Evolutionary conservation across 139 green algal species (phyloP).

Genomic region (Coelastrella sp.): DNA sequence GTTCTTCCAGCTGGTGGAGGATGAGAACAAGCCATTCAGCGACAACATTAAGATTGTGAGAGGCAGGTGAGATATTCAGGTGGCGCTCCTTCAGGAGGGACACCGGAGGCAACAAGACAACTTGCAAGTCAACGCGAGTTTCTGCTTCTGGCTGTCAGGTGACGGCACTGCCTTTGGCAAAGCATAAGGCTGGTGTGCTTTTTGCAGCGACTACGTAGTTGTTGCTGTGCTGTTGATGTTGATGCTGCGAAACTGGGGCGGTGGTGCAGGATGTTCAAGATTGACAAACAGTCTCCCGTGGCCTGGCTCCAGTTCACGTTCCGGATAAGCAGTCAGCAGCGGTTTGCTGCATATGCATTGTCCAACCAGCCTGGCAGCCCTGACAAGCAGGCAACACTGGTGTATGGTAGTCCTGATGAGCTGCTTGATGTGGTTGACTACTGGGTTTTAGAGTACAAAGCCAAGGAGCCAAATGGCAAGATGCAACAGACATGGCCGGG

Average conservation of each 20-base stretch:
- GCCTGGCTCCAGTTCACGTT: conserved; percentile 49
- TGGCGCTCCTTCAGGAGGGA: neutral
- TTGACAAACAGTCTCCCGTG: neutral
- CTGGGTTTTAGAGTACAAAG: conserved; percentile 64
- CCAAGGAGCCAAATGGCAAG: neutral
- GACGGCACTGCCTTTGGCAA: too few relatives aligned
- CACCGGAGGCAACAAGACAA: neutral
- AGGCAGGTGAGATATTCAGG: neutral
- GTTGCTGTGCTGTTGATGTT: neutral
- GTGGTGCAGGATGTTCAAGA: conserved; percentile 2
- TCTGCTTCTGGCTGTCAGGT: too few relatives aligned
- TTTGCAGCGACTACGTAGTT: neutral
- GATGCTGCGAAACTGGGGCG: neutral
- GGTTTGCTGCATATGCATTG: conserved; percentile 53
- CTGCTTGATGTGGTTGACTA: conserved; percentile 58
- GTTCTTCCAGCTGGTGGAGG: neutral
- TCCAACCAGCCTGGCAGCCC: neutral
- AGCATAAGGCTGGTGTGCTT: too few relatives aligned
- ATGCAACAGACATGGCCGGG: neutral
- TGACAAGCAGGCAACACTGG: neutral
- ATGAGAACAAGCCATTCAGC: neutral
- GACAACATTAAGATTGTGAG: neutral
- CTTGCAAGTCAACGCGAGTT: too few relatives aligned
- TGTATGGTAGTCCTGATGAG: conserved; percentile 53
- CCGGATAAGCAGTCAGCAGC: conserved; percentile 45